Percentiles rank a stretch among this genome's conserved stretches.
Evolutionary conservation across 2,329 filamentous ascomycete genomes (phyloP).

Genomic region (Trichoderma citrinoviride): DNA sequence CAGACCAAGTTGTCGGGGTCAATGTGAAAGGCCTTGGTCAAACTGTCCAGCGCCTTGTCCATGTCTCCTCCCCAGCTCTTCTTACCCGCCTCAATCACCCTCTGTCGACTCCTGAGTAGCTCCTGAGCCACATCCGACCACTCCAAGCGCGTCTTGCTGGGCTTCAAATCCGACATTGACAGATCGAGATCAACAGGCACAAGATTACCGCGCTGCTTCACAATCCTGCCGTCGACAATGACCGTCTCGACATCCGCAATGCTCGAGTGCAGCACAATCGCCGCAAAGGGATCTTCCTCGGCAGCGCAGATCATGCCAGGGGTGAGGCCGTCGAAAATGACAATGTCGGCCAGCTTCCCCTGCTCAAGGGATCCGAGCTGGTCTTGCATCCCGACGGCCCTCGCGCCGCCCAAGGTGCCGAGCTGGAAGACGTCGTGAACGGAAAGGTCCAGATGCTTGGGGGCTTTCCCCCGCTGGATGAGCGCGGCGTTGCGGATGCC

Average conservation of each 20-base stretch:
- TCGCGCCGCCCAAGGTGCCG: conserved; percentile 46
- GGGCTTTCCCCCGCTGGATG: background rate
- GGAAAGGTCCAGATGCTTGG: background rate
- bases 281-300: conserved; percentile 48
- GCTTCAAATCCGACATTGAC: background rate
- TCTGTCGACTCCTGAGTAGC: conserved; percentile 5
- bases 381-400: conserved; percentile 41
- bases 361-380: conserved; percentile 45
- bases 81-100: conserved; percentile 3
- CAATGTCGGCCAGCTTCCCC: conserved; percentile 48
- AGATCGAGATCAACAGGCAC: conserved; percentile 11
- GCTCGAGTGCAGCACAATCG: conserved; percentile 51
- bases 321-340: conserved; percentile 43
- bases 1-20: background rate
- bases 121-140: conserved; percentile 14
- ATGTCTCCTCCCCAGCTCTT: conserved; percentile 8
- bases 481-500: conserved; percentile 23
- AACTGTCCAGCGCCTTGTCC: background rate
- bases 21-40: conserved; percentile 1
- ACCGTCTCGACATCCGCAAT: conserved; percentile 50
- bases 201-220: conserved; percentile 44
- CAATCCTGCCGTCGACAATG: conserved; percentile 46
- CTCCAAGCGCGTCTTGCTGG: background rate
- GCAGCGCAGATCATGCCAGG: conserved; percentile 24
- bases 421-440: conserved; percentile 49